These are phyloP conservation scores for Coemansia sp. DNA, from an alignment of 192 early-diverging fungal genomes.

Conservation along the genomic window DNA sequence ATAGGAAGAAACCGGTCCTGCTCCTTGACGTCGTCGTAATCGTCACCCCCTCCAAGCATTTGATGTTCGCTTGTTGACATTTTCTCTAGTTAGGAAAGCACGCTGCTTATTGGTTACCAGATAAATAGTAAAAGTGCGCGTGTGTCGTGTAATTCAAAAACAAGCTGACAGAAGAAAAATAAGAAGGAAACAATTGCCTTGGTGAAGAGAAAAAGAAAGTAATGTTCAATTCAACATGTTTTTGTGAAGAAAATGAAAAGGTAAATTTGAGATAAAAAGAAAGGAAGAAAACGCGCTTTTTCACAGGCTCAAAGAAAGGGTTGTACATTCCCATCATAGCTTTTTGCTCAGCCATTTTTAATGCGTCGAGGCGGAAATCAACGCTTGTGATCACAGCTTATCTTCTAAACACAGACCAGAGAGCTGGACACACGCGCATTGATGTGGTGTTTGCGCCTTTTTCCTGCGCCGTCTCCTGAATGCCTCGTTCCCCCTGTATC, in stretches of 20 bases:
- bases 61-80: slow-evolving; percentile 46
- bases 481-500: too few species aligned
- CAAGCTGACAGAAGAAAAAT: neutral
- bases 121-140: neutral
- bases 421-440: neutral
- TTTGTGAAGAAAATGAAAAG: neutral
- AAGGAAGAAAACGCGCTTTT: too few species aligned
- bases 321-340: neutral
- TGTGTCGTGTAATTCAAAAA: neutral
- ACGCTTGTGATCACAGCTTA: neutral
- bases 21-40: slow-evolving; percentile 82
- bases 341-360: neutral
- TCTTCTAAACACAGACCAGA: neutral
- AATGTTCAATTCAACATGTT: neutral
- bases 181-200: neutral
- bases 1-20: slow-evolving; percentile 96
- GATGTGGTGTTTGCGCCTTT: neutral
- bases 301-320: neutral
- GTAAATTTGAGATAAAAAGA: neutral
- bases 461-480: too few species aligned
- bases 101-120: neutral
- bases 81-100: neutral
- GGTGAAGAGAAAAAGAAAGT: neutral
- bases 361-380: neutral
- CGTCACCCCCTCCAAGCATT: slow-evolving; percentile 21